phyloP scores from a whole-genome alignment of 495 filamentous ascomycete genomes.

The Daldinia concentrica region DNA sequence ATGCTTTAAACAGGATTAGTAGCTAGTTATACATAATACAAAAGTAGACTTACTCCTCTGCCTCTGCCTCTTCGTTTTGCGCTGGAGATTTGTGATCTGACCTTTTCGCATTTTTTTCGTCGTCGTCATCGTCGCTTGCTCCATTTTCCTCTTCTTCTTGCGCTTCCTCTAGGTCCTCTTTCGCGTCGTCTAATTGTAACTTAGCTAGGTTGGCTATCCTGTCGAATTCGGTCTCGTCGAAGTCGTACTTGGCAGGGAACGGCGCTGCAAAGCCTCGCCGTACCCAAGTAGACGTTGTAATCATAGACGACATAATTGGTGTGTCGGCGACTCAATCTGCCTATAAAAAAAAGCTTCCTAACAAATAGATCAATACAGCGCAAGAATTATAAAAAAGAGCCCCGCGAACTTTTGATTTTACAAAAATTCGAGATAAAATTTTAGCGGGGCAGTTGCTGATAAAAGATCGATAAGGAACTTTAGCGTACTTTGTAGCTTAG shows the following conservation, averaged over 20 bases:
- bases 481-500: neutral
- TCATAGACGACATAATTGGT: slow-evolving; percentile 69
- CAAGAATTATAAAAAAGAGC: slow-evolving; percentile 20
- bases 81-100: slow-evolving; percentile 42
- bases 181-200: slow-evolving; percentile 90
- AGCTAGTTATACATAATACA: neutral
- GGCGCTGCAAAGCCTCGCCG: slow-evolving; percentile 91
- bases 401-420: slow-evolving; percentile 45
- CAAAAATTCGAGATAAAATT: slow-evolving; percentile 37
- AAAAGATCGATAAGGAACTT: slow-evolving; percentile 13
- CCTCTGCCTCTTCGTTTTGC: slow-evolving; percentile 42
- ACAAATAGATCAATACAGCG: neutral
- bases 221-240: slow-evolving; percentile 91
- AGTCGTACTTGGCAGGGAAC: slow-evolving; percentile 88
- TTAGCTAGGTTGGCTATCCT: slow-evolving; percentile 90
- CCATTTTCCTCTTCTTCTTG: slow-evolving; percentile 52
- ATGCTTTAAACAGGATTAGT: slow-evolving; percentile 48
- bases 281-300: slow-evolving; percentile 93
- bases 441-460: slow-evolving; percentile 41
- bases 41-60: slow-evolving; percentile 47
- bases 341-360: neutral
- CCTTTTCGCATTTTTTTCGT: slow-evolving; percentile 29
- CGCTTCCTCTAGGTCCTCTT: slow-evolving; percentile 82
- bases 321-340: slow-evolving; percentile 3
- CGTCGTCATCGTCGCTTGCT: slow-evolving; percentile 27